Conservation (phyloP, 345 rosid species). For the Streptanthus diversifolius region DNA sequence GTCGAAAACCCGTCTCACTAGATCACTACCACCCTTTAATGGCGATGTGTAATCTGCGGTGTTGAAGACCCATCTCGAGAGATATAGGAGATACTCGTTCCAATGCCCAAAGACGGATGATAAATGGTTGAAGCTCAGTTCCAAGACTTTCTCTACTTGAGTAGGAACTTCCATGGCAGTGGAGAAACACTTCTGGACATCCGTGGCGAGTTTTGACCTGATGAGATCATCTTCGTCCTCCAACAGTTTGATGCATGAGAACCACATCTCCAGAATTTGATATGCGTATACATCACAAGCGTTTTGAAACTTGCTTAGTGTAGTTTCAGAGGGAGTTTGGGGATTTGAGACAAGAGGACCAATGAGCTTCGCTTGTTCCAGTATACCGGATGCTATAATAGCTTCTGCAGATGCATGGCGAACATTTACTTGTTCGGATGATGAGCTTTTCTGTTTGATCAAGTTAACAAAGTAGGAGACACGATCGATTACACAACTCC, state of each 20-base stretch:
- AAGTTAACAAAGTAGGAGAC: conserved; percentile 50
- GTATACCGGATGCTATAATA: conserved; percentile 74
- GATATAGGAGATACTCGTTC: conserved; percentile 61
- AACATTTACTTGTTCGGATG: conserved; percentile 77
- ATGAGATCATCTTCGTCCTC: conserved; percentile 95
- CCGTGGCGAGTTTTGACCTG: conserved; percentile 57
- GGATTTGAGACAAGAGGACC: conserved; percentile 47
- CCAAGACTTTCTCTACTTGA: conserved; percentile 88
- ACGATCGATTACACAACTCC: conserved; percentile 43
- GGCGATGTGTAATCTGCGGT: conserved; percentile 46
- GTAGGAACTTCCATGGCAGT: conserved; percentile 46
- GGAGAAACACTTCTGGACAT: conserved; percentile 62
- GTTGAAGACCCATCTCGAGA: conserved; percentile 54
- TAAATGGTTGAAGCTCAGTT: conserved; percentile 61
- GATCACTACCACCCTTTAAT: conserved; percentile 44
- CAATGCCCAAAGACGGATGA: conserved; percentile 74
- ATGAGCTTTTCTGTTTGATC: conserved; percentile 61
- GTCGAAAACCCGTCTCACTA: conserved; percentile 87
- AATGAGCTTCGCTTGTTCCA: conserved; percentile 70
- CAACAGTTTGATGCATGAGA: conserved; percentile 66
- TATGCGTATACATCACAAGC: conserved; percentile 44
- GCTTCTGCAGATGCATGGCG: conserved; percentile 85
- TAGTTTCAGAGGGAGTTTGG: conserved; percentile 27
- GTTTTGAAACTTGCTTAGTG: conserved; percentile 33
- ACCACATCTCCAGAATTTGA: conserved; percentile 68